Evolutionary conservation across 441 rosid genomes (phyloP), one percentile per base, ranked within the genome.

Genomic region (Mallotus repandus): DNA sequence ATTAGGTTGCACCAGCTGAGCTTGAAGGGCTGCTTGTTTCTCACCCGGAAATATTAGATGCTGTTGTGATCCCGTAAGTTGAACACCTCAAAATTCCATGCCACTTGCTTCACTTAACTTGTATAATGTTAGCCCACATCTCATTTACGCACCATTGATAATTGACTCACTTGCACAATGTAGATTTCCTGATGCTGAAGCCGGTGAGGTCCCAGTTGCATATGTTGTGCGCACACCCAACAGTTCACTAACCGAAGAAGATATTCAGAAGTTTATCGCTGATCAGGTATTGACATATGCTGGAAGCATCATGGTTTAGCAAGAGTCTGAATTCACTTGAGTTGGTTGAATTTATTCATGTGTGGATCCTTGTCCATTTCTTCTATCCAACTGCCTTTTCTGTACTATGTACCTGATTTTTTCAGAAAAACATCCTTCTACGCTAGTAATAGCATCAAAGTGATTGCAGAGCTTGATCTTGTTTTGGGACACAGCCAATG

Each of bases 1-100:
- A 63, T 59, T 56, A 95, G 98, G 89, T 95, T 81, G 99, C 99
- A 61, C 99, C 99, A 43, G 99, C 98, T 22, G 98, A 95, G 82
- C 89, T 95, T 67, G 97, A 95, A 87, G 99, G 91, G 59, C 83
- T 95, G n/a, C 97, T 95, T 73, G 89, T 93, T 76, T 87, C 99
- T 53, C 97, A 93, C 77, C 87, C 95, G 8, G 86, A 88, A 68
- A 85, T 95, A 79, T 77, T 88, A 69, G 97, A 93, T 74, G 95
- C 94, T 69, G 95, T 80, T 21, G 97, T 90, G 63, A 88, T 93
- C 77, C 97, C 96, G 99, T 93, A 84, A 86, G 99, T 86, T 63
- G 45, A 50, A 50, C 29, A 9, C 19, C 13, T 14, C 21, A 22
- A 48, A 10, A 13, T 18, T 16, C 5, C 56, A 14, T 53, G 32